Evolutionary conservation across 176 grass and related monocot species (phyloP), one percentile per base, ranked within the genome.

Genomic region (Rhynchospora tenuis): DNA sequence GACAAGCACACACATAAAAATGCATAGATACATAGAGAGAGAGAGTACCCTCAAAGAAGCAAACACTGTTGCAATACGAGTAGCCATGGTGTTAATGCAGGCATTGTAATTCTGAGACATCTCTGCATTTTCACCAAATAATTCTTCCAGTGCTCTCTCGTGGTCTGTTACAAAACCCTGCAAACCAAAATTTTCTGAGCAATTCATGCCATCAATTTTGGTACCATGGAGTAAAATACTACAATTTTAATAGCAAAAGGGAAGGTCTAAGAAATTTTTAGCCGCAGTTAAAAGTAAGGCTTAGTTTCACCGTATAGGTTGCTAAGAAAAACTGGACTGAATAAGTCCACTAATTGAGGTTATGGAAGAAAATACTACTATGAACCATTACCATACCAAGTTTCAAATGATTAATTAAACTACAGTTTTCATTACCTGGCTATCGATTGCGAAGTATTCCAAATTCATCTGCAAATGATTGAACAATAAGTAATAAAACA

Each of bases 361-460:
- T 77, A 16, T 1, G 27, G 55, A 31, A 15, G 26, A 76, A 24
- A 13, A 3, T 38, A 38, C 33, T 38, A 38, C 33, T 38, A 38
- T 38, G 5, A 71, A 28, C 15, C 24, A 77, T 77, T 77, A 77
- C 26, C 48, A 56, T 19, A 71, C 26, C 29, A 56, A 7, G 24
- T 29, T 13, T 29, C 3, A 17, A 56, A 77, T 56, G 22, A 55
- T 55, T 28, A n/a, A 16, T 31, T 56, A 33, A 28, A 27, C 24
- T 71, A 6, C 11, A 6, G 50, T 29, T 55, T 77, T 4, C 79
- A 64, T 52, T 97, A 97, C 94, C 91, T 97, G 94, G 64, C 80
- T 89, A 84, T 97, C 94, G 82, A 97, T 89, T 66, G 90, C 86
- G 86, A 94, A 92, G 29, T 97, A 94, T 68, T 97, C 94, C 90